Conservation (phyloP, 2,329 filamentous ascomycete genomes). For the Metarhizium humberi region DNA sequence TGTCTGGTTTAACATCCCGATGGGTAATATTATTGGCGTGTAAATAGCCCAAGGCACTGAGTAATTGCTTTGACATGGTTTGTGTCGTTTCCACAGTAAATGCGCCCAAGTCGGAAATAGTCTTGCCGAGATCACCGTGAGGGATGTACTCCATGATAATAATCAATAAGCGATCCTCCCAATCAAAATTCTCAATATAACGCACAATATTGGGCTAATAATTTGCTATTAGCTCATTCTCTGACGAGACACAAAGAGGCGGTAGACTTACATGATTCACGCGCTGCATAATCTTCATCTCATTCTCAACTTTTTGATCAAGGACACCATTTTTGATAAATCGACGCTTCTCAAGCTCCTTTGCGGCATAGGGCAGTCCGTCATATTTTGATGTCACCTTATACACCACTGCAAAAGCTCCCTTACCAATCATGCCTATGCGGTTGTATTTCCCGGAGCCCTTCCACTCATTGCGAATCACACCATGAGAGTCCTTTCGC, state of each 20-base stretch:
- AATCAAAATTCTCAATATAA: constrained; percentile 82
- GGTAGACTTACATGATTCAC: constrained; percentile 63
- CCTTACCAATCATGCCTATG: constrained; percentile 74
- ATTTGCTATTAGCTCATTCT: background rate
- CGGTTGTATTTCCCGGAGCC: constrained; percentile 81
- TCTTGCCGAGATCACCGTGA: constrained; percentile 71
- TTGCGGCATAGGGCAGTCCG: constrained; percentile 78
- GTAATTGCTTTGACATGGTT: constrained; percentile 63
- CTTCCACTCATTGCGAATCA: constrained; percentile 59
- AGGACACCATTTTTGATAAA: constrained; percentile 89
- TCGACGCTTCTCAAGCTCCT: constrained; percentile 85
- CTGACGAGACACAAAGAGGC: background rate
- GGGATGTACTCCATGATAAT: constrained; percentile 94
- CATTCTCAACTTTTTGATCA: constrained; percentile 88
- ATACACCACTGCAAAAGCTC: constrained; percentile 91
- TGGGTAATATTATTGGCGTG: constrained; percentile 87
- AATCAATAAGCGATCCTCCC: constrained; percentile 75
- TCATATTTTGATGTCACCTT: constrained; percentile 79
- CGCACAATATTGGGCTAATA: constrained; percentile 74
- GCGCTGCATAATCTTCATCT: constrained; percentile 90
- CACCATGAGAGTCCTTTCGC: constrained; percentile 15
- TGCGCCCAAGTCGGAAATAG: constrained; percentile 50
- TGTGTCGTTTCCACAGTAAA: constrained; percentile 63
- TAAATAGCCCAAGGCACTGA: constrained; percentile 77
- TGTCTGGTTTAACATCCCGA: constrained; percentile 97